A percentile compares a stretch with the other conserved stretches of the same genome.
phyloP scores from a whole-genome alignment of 1,284 basidiomycete species.

The Cystobasidium sp. region DNA sequence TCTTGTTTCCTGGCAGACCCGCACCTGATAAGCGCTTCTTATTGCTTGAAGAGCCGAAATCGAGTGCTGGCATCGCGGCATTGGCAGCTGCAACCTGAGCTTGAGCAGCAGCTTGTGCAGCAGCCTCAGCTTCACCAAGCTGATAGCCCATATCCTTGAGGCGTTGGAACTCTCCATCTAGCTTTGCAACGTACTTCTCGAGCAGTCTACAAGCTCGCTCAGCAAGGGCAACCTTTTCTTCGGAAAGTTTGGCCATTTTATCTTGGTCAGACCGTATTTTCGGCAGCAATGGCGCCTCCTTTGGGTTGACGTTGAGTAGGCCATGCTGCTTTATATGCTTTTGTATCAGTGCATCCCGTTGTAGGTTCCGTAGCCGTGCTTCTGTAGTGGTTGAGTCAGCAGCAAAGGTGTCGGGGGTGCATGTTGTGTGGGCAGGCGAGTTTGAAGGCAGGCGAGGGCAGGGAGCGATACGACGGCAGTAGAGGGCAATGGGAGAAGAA shows the following conservation, averaged over 20 bases:
- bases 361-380: slow-evolving; percentile 24
- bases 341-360: slow-evolving; percentile 43
- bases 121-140: slow-evolving; percentile 41
- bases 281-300: slow-evolving; percentile 40
- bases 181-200: slow-evolving; percentile 31
- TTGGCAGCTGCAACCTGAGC: slow-evolving; percentile 21
- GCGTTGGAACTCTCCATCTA: slow-evolving; percentile 39
- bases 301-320: slow-evolving; percentile 42
- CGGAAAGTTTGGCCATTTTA: slow-evolving; percentile 47
- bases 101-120: slow-evolving; percentile 27
- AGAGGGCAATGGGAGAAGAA: no score
- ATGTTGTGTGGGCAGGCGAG: neutral
- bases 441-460: neutral
- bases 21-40: slow-evolving; percentile 21
- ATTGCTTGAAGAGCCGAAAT: slow-evolving; percentile 20
- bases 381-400: slow-evolving; percentile 28
- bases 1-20: slow-evolving; percentile 12
- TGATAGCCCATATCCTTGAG: slow-evolving; percentile 44
- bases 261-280: slow-evolving; percentile 48
- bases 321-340: slow-evolving; percentile 43
- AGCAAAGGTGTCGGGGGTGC: neutral
- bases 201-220: slow-evolving; percentile 52
- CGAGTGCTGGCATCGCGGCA: slow-evolving; percentile 27
- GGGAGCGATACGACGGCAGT: neutral
- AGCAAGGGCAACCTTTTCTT: slow-evolving; percentile 51